Percentiles rank a stretch among this genome's conserved stretches.
Conservation (phyloP, 495 filamentous ascomycete genomes). For the Tirmania nivea region DNA sequence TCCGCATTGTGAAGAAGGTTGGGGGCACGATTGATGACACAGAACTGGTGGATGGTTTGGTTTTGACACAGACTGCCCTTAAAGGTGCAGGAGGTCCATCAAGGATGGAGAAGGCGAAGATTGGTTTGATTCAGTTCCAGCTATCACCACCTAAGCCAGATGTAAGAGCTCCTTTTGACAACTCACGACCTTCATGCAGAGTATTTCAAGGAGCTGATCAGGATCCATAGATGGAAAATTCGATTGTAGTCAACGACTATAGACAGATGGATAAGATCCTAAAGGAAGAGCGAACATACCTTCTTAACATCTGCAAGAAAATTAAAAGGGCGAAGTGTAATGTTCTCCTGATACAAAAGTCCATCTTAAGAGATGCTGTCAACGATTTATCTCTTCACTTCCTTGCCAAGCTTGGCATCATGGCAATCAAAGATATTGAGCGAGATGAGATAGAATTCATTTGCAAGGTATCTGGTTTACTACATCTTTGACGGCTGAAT, state of each 20-base stretch:
- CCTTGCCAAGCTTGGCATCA: slow-evolving; percentile 87
- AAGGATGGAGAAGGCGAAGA: slow-evolving; percentile 89
- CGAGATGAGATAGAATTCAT: slow-evolving; percentile 97
- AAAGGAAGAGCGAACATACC: slow-evolving; percentile 93
- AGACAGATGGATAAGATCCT: slow-evolving; percentile 99
- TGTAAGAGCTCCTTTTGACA: slow-evolving; percentile 28
- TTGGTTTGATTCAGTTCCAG: slow-evolving; percentile 96
- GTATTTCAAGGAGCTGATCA: slow-evolving; percentile 2
- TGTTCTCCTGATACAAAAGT: slow-evolving; percentile 94
- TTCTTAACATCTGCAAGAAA: slow-evolving; percentile 98
- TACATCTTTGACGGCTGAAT: too few species aligned
- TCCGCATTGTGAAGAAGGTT: slow-evolving; percentile 91
- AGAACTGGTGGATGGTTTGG: slow-evolving; percentile 87
- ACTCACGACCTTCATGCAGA: not conserved
- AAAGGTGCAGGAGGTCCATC: slow-evolving; percentile 83
- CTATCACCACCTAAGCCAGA: slow-evolving; percentile 94
- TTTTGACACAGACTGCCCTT: slow-evolving; percentile 77
- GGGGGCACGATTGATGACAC: slow-evolving; percentile 96
- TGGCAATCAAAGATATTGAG: slow-evolving; percentile 92
- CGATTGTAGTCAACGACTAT: slow-evolving; percentile 97
- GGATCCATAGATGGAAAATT: slow-evolving; percentile 73
- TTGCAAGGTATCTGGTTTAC: slow-evolving; percentile 43
- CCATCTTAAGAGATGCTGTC: slow-evolving; percentile 88
- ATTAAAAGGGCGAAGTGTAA: slow-evolving; percentile 99
- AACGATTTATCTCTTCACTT: slow-evolving; percentile 94